phyloP scores from a whole-genome alignment of 2,329 filamentous ascomycete genomes.

The Epichloe sp. region DNA sequence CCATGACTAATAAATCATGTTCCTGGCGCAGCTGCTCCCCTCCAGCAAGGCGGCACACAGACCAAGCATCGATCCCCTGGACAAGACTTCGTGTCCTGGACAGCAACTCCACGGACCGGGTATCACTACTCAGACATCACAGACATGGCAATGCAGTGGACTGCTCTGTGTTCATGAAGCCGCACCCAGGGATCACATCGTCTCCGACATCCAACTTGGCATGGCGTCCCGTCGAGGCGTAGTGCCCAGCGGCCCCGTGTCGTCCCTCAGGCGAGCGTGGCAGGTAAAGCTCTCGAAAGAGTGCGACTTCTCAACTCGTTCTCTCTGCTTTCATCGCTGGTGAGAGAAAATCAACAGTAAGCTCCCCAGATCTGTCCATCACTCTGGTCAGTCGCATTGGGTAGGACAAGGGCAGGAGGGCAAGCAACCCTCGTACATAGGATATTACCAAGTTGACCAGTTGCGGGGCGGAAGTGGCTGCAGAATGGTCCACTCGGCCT shows the following conservation, averaged over 20 bases:
- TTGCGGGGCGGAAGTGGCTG: not conserved
- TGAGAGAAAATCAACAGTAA: too few relatives aligned
- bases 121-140: not conserved
- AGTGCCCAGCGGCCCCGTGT: not conserved
- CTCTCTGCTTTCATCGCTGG: too few relatives aligned
- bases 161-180: not conserved
- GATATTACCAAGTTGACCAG: too few relatives aligned
- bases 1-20: too few relatives aligned
- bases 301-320: too few relatives aligned
- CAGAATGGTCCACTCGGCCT: not conserved
- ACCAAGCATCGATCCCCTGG: not conserved
- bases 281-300: not conserved
- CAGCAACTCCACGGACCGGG: not conserved
- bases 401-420: not conserved
- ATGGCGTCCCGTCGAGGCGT: constrained; percentile 3
- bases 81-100: not conserved
- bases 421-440: not conserved
- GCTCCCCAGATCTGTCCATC: too few relatives aligned
- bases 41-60: too few relatives aligned
- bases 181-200: not conserved
- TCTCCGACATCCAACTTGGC: not conserved
- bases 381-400: too few relatives aligned
- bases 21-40: too few relatives aligned
- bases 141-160: not conserved
- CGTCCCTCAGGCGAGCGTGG: constrained; percentile 4